Conservation (phyloP, 192 early-diverging fungal genomes). For the Allomyces arbusculus region DNA sequence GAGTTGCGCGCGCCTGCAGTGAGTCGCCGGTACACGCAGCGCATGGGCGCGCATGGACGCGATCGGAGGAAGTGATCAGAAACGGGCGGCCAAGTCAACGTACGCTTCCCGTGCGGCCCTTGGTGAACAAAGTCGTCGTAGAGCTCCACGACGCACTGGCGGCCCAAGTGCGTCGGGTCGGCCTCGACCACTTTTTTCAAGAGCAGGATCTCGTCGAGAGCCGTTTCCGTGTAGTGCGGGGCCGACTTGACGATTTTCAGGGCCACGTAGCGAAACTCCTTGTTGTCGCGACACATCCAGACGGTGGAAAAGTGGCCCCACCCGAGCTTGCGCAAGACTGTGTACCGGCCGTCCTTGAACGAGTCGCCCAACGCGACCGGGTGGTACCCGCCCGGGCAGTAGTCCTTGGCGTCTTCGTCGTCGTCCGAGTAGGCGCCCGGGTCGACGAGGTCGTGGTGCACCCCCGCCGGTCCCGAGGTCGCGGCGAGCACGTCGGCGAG, state of each 20-base stretch:
- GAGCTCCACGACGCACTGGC: conserved; percentile 60
- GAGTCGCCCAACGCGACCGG: conserved; percentile 62
- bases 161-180: conserved; percentile 29
- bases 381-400: conserved; percentile 74
- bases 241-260: conserved; percentile 96
- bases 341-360: conserved; percentile 61
- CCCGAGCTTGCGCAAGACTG: conserved; percentile 73
- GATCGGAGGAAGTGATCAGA: too few relatives aligned
- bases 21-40: too few relatives aligned
- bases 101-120: conserved; percentile 68
- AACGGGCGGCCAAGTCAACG: background rate
- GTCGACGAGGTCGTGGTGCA: too few relatives aligned
- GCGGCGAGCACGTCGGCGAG: too few relatives aligned
- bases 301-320: conserved; percentile 99
- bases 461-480: too few relatives aligned
- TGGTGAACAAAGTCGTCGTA: conserved; percentile 78
- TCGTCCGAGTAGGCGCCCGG: conserved; percentile 24
- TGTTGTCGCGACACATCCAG: conserved; percentile 69
- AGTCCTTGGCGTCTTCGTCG: conserved; percentile 82
- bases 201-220: conserved; percentile 87
- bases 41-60: too few relatives aligned
- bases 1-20: too few relatives aligned
- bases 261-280: conserved; percentile 59
- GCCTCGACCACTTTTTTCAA: conserved; percentile 56
- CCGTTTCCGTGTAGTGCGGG: conserved; percentile 83